Percentiles rank a stretch among this genome's conserved stretches.
Conservation (phyloP, 345 rosid species). For the Populus deltoides region DNA sequence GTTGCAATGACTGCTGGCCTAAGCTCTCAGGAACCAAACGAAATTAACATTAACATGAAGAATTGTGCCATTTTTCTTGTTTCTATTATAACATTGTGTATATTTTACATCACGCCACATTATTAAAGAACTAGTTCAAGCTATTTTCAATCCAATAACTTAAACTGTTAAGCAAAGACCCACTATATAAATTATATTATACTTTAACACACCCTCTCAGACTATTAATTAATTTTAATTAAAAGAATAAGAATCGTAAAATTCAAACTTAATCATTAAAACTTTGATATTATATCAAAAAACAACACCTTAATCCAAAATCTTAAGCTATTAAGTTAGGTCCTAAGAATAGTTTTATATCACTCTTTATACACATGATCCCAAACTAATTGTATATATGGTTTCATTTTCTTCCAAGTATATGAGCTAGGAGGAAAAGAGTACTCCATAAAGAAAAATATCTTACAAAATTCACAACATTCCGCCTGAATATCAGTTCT, state of each 20-base stretch:
- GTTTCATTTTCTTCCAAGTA: constrained; percentile 9
- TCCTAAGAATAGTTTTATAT: too few relatives aligned
- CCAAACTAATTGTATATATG: constrained; percentile 6
- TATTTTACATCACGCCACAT: neutral
- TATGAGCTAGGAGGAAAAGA: constrained; percentile 2
- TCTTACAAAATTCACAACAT: constrained; percentile 15
- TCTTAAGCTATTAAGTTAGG: too few relatives aligned
- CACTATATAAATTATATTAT: too few relatives aligned
- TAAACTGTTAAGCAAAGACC: too few relatives aligned
- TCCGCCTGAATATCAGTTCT: constrained; percentile 21
- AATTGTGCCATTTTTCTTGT: neutral
- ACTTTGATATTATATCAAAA: too few relatives aligned
- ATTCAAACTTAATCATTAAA: too few relatives aligned
- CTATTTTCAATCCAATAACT: too few relatives aligned
- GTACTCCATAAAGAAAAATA: constrained; percentile 5
- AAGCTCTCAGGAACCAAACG: neutral
- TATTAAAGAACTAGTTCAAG: neutral
- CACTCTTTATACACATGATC: neutral
- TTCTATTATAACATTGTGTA: neutral
- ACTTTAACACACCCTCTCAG: too few relatives aligned
- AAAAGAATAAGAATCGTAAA: too few relatives aligned
- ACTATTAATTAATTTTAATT: too few relatives aligned
- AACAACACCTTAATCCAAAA: too few relatives aligned
- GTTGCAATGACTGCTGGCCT: neutral
- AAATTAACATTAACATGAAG: neutral